phyloP scores from a whole-genome alignment of 2,329 filamentous ascomycete genomes.

The Dactylonectria macrodidyma region DNA sequence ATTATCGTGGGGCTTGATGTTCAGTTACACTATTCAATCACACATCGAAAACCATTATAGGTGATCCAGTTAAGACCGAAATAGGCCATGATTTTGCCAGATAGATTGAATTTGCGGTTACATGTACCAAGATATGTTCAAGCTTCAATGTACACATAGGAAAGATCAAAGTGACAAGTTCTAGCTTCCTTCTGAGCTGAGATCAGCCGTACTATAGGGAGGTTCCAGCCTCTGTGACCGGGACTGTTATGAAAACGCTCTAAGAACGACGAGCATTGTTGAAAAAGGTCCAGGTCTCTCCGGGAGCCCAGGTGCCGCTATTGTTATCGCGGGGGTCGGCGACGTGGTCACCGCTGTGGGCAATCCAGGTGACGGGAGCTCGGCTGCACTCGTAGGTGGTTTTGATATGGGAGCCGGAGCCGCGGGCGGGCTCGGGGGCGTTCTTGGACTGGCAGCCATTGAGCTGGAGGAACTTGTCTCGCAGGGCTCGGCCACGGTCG shows the following conservation, averaged over 20 bases:
- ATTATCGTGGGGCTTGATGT: conserved; percentile 1
- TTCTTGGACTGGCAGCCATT: conserved; percentile 53
- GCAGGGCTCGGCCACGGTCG: conserved; percentile 51
- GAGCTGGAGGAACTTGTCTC: conserved; percentile 55
- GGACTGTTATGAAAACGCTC: conserved; percentile 6
- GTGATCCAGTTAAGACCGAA: conserved; percentile 1
- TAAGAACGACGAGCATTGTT: conserved; percentile 14
- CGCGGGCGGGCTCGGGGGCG: conserved; percentile 39
- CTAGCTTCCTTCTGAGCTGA: conserved; percentile 6
- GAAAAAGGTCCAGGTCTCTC: conserved; percentile 48
- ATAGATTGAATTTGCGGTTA: conserved; percentile 3
- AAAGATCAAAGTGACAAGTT: conserved; percentile 5
- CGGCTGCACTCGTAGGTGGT: conserved; percentile 48
- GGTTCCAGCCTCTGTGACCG: conserved; percentile 3
- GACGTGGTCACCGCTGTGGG: conserved; percentile 46
- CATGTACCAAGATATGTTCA: background rate
- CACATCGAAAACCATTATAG: background rate
- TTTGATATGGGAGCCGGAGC: conserved; percentile 41
- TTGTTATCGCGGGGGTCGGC: conserved; percentile 37
- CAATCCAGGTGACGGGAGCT: conserved; percentile 51
- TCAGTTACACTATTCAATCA: conserved; percentile 3
- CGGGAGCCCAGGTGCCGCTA: conserved; percentile 37
- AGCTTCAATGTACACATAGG: background rate
- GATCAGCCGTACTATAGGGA: background rate
- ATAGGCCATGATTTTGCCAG: conserved; percentile 5